These are phyloP conservation scores for Cadophora malorum DNA, from an alignment of 2,329 filamentous ascomycete species.

Conservation along the genomic window DNA sequence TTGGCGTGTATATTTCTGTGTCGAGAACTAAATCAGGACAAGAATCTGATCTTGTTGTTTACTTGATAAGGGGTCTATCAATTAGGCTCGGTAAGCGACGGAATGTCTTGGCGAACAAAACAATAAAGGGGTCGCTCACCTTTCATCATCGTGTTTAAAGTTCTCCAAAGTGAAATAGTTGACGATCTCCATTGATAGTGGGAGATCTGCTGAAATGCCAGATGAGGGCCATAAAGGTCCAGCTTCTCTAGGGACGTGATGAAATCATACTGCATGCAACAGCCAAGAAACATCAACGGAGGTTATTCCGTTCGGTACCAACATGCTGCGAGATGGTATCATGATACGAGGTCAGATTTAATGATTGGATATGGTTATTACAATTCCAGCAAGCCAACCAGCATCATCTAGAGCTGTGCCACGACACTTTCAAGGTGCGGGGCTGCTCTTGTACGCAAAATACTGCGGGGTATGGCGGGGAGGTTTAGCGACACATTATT, in stretches of 20 bases:
- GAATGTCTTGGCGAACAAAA: background rate
- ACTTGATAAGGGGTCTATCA: constrained; percentile 6
- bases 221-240: too few species aligned
- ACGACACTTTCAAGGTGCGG: background rate
- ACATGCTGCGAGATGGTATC: background rate
- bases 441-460: too few species aligned
- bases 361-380: background rate
- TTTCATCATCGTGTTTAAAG: constrained; percentile 11
- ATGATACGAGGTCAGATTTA: background rate
- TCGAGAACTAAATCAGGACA: background rate
- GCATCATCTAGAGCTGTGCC: background rate
- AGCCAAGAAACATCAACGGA: background rate
- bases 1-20: too few species aligned
- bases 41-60: background rate
- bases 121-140: background rate
- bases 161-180: background rate
- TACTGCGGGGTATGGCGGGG: background rate
- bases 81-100: background rate
- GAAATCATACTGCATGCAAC: background rate
- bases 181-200: background rate
- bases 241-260: background rate
- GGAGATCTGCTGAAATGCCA: background rate
- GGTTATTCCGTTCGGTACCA: background rate
- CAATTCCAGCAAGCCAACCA: background rate
- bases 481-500: background rate